Evolutionary conservation across 495 filamentous ascomycete species (phyloP).

Genomic region (Darksidea phi): DNA sequence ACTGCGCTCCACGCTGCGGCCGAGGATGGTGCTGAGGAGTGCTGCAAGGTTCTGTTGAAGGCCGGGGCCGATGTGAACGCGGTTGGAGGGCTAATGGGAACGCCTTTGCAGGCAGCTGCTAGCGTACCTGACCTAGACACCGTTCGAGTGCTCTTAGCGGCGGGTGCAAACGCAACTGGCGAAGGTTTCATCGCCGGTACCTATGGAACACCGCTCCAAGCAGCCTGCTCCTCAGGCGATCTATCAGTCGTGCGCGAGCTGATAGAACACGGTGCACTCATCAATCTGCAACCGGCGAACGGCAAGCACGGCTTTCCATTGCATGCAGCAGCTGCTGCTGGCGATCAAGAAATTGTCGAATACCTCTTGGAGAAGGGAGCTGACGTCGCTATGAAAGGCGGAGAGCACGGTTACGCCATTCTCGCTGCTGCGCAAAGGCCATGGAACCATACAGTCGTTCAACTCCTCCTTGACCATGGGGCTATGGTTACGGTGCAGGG

Average conservation of each 20-base stretch:
- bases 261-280: conserved; percentile 7
- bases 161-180: conserved; percentile 8
- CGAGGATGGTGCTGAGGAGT: neutral
- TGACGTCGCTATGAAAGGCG: conserved; percentile 4
- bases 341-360: conserved; percentile 4
- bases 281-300: neutral
- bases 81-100: conserved; percentile 10
- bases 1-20: conserved; percentile 40
- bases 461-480: conserved; percentile 13
- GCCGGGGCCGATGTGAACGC: conserved; percentile 32
- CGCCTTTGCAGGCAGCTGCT: conserved; percentile 22
- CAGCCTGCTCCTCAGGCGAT: conserved; percentile 5
- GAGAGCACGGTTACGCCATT: conserved; percentile 9
- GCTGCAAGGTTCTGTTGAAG: conserved; percentile 26
- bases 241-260: conserved; percentile 4
- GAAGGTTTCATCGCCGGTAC: conserved; percentile 12
- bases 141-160: conserved; percentile 7
- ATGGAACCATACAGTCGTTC: neutral
- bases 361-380: conserved; percentile 16
- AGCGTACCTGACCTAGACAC: conserved; percentile 1
- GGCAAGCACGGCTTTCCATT: conserved; percentile 14
- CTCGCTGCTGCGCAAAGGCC: conserved; percentile 5
- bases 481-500: conserved; percentile 8
- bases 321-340: conserved; percentile 14
- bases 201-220: conserved; percentile 23